A percentile compares a stretch with the other conserved stretches of the same genome.
phyloP scores from a whole-genome alignment of 78 protist species.

The Chrysochromulina tobinii region DNA sequence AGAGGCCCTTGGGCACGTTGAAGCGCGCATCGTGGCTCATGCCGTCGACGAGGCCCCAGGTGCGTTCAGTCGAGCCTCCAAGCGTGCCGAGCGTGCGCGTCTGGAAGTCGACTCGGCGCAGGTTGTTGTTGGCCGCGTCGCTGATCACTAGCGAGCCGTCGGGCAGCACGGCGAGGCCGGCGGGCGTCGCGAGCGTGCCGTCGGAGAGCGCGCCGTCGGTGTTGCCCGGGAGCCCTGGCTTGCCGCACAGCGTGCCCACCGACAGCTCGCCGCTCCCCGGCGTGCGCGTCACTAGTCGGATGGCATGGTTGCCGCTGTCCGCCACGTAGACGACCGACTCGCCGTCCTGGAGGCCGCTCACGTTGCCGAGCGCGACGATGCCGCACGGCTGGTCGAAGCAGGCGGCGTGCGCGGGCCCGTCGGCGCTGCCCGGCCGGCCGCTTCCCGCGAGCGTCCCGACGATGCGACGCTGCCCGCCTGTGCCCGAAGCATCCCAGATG shows the following conservation, averaged over 20 bases:
- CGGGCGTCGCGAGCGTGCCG: neutral
- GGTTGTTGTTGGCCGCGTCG: neutral
- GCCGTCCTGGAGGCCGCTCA: too few relatives aligned
- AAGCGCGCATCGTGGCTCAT: neutral
- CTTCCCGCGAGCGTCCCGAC: too few relatives aligned
- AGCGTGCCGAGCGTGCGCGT: neutral
- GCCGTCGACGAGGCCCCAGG: neutral
- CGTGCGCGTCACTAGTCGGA: too few relatives aligned
- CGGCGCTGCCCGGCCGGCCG: too few relatives aligned
- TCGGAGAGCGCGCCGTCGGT: neutral
- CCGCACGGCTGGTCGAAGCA: neutral
- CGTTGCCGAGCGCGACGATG: neutral
- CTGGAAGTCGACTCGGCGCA: neutral
- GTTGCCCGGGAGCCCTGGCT: neutral
- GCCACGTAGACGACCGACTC: too few relatives aligned
- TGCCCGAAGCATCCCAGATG: too few relatives aligned
- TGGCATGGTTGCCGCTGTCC: too few relatives aligned
- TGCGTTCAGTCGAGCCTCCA: neutral
- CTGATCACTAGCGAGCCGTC: neutral
- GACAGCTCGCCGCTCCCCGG: neutral
- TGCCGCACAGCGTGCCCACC: neutral
- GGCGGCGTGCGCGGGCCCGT: too few relatives aligned
- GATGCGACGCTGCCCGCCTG: neutral
- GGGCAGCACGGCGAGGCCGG: neutral
- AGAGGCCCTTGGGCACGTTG: neutral